Evolutionary conservation across 768 basidiomycete genomes (phyloP).

Genomic region (Russula sp.): DNA sequence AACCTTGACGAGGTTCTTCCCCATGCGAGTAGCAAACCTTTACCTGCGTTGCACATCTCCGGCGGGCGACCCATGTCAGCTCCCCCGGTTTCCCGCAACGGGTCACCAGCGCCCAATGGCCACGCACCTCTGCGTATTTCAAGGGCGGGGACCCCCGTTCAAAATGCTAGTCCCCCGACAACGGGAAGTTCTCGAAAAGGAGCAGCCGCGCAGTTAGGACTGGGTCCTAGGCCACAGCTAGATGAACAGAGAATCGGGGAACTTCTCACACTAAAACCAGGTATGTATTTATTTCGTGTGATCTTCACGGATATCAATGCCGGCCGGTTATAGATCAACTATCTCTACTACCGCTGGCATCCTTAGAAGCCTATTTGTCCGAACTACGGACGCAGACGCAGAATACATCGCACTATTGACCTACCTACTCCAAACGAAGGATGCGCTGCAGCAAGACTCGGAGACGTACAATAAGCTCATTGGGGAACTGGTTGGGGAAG

Average conservation of each 20-base stretch:
- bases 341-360: constrained; percentile 63
- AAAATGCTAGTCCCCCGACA: constrained; percentile 41
- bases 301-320: background rate
- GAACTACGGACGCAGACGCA: constrained; percentile 72
- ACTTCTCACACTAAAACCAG: constrained; percentile 62
- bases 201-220: constrained; percentile 43
- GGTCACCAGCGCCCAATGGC: constrained; percentile 37
- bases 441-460: constrained; percentile 80
- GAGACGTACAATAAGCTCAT: constrained; percentile 90
- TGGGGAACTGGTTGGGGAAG: constrained; percentile 88
- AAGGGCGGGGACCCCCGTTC: constrained; percentile 46
- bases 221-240: constrained; percentile 77
- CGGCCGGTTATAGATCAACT: constrained; percentile 55
- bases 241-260: constrained; percentile 63
- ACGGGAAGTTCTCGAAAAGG: constrained; percentile 40
- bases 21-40: constrained; percentile 55
- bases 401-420: constrained; percentile 75
- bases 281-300: constrained; percentile 41
- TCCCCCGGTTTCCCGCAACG: constrained; percentile 59
- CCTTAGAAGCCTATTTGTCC: constrained; percentile 61
- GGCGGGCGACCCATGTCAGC: constrained; percentile 83
- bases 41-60: constrained; percentile 79
- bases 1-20: constrained; percentile 92
- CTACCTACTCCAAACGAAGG: constrained; percentile 75
- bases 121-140: constrained; percentile 44